Evolutionary conservation across 192 early-diverging fungal species (phyloP), one percentile per base, ranked within the genome.

Genomic region (Fimicolochytrium jonesii): DNA sequence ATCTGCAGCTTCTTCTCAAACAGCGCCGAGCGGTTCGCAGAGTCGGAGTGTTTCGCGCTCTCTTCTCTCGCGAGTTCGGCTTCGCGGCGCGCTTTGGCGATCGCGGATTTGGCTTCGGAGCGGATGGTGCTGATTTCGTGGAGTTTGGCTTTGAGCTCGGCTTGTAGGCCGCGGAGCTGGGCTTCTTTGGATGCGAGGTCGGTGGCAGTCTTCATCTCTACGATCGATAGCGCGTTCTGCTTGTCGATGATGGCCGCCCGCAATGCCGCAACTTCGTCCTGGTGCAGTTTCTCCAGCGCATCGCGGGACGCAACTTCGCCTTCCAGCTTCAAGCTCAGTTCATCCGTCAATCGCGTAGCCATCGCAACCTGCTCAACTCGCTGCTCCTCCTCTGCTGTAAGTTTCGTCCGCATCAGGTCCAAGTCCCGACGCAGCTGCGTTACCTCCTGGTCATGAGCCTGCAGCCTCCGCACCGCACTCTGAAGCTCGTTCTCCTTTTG

Each of bases 131-230:
- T 29, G 22, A 53, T 11, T 22, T 63, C 49, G 31, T 6, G n/a
- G 17, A 17, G n/a, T 28, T 49, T 61, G 10, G 15, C 10, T 7
- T 18, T 49, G 9, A 49, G 22, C 7, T 61, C 59, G 15, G 50
- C 47, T 20, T 48, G 43, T 10, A 61, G 20, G 18, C 29, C 29
- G 3, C 59, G 59, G 20, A 61, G 13, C 42, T 61, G 59, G 20
- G 18, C 31, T 18, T 61, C 59, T 32, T 50, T 61, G 15, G 45
- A 32, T 2, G 45, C 49, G 15, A 61, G 26, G 20, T 61, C 59
- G 32, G 50, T 61, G n/a, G 59, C 59, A 15, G n/a, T 50, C 59
- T 61, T 49, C 29, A 61, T 25, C 29, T 61, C 59, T 17, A 35
- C 42, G 20, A 61, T 46, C n/a, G 43, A 50, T 11, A 50, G 31